Base-by-base conservation (phyloP, 2,329 filamentous ascomycete genomes). In the Cryphonectria carpinicola region DNA sequence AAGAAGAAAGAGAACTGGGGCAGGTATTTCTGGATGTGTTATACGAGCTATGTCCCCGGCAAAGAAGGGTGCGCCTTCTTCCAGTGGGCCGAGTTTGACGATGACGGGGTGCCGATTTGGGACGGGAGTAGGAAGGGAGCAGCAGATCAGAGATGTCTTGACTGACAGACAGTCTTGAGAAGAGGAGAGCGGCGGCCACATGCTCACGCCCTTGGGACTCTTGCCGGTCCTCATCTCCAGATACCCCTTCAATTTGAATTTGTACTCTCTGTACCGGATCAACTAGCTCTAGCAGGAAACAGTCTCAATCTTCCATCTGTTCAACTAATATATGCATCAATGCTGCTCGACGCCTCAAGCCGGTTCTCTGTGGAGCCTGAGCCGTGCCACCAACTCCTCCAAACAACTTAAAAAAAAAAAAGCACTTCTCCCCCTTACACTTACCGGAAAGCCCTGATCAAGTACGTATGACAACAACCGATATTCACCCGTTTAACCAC, bases 1-100 rank as follows among this genome's bases (percentile, higher is more conserved):
- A 89, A 86, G 77, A 94, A 92, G 81, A 90, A 87, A 75, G 92
- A 92, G 74, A 95, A 89, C 68, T 85, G 89, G 74, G 95, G 95
- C 0, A 86, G 86, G 76, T 81, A 98, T 78, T 96, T 97, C 81
- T 97, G 94, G 94, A 96, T 95, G 92, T 98, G 96, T 76, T 89
- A 97, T 81, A 89, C 89, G 0, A 89, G 91, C 8, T 93, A 90
- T 76, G 86, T 90, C 2, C 91, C 91, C 0, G 91, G 88, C 63
- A 91, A 86, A 81, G 81, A 89, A 54, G 89, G 88, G 6, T 97
- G 94, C 77, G 84, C 86, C 0, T 96, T 92, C 76, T 97, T 97
- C 75, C 86, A 92, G 73, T 97, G 94, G 94, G 94, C 92, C 0
- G 87, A 91, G 68, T 97, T 97, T 80, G 91, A 95, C 75, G 90